Evolutionary conservation across 1,284 basidiomycete species (phyloP), one percentile per base, ranked within the genome.

Genomic region (Sanghuangporus sanghuang): DNA sequence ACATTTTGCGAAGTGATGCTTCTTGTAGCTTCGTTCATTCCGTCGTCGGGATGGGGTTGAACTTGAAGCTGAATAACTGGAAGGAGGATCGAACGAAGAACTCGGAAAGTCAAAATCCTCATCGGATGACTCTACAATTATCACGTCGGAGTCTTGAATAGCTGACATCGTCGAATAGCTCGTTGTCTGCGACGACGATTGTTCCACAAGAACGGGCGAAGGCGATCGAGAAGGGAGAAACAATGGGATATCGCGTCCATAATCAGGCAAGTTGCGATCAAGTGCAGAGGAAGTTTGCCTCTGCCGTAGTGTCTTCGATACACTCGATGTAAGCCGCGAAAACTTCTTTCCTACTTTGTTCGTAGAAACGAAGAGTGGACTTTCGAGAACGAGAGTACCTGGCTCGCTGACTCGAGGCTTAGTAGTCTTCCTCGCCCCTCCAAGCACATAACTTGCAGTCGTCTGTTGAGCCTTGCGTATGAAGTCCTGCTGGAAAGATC

Each of bases 191-290:
- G 60, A 57, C n/a, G 52, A 40, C 6, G 50, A 14, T 6, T 8
- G 38, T 18, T 36, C 16, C 16, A 18, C 11, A 16, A 12, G 16
- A 32, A 12, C 27, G 12, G 53, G 61, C n/a, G 61, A 21, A 48
- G 61, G 32, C 9, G 49, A 42, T 12, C 40, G 59, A 2, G 59
- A 61, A 38, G 61, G 52, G 11, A 62, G 40, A 32, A 62, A 62
- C 12, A 62, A 53, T 3, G 61, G 61, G 32, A 7, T 16, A 11
- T 53, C 32, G 11, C 38, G 3, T 6, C 38, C 23, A 8, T 18
- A 9, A 12, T 23, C 21, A 23, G 49, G 39, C 12, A 49, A 27
- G 14, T 23, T 53, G 14, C 32, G 36, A 5, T 16, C 12, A n/a
- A n/a, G n/a, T 2, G 40, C 40, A 42, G 40, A 42, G 12, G 27